Evolutionary conservation across 306 rosid species (phyloP), one percentile per base, ranked within the genome.

Genomic region (Geum urbanum): DNA sequence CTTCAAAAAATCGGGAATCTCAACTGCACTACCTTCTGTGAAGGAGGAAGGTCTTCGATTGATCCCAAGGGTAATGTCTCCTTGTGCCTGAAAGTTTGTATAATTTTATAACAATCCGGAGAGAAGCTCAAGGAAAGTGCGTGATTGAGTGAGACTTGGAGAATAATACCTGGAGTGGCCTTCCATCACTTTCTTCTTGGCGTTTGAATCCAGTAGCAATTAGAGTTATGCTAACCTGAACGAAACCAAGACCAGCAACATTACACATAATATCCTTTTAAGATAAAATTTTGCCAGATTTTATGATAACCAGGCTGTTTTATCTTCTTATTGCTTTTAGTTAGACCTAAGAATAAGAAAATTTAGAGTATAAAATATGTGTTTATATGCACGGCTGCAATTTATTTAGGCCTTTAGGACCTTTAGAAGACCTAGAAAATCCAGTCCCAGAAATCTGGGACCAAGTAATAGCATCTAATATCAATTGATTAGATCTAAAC

Each of bases 151-250:
- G 39, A 9, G 50, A 10, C 55, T 15, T 72, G 39, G 63, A 66
- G 53, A 52, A 73, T 85, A 52, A 73, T 85, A 90, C 99, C 91
- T 87, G 96, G 58, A 72, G 53, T 58, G 89, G 86, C 82, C 92
- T 84, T 44, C 87, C 95, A 67, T 88, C 97, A 72, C 78, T 86
- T 77, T 94, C 97, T 76, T 94, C 99, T 84, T 91, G 99, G 69
- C 99, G 97, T 91, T 91, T 94, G 87, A 94, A 91, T 77, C 99
- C 99, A 40, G 99, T 94, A 14, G 99, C 99, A 79, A 94, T 94
- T 32, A 94, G 81, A 63, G 99, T 94, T 69, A 94, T 94, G 77
- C 99, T 94, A 39, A 94, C 96, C 99, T 94, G 84, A 67, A 78
- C 39, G 59, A 78, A 73, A 74, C 64, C 77, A 78, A 74, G 51